These are phyloP conservation scores for Artemisia argyi DNA, from an alignment of 129 eudicot genomes.

Conservation along the genomic window DNA sequence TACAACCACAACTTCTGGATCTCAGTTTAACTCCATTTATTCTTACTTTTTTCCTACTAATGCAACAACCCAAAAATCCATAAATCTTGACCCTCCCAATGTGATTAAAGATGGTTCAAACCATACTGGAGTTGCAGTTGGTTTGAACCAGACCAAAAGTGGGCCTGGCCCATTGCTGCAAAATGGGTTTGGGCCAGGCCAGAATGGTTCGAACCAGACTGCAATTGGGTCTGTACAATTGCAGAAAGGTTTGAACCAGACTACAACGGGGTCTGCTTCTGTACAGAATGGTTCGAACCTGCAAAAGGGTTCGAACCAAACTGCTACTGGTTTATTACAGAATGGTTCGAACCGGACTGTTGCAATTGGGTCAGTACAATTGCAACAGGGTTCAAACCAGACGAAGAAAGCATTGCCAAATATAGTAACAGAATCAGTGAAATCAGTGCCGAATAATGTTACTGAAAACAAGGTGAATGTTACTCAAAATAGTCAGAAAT, in stretches of 20 bases:
- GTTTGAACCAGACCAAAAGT: conserved; percentile 22
- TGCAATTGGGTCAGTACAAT: conserved; percentile 7
- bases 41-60: conserved; percentile 61
- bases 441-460: conserved; percentile 25
- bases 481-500: conserved; percentile 4
- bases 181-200: too few species aligned
- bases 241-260: too few species aligned
- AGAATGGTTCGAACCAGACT: too few species aligned
- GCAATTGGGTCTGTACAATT: too few species aligned
- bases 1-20: conserved; percentile 22
- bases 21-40: conserved; percentile 50
- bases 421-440: conserved; percentile 15
- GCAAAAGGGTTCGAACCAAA: neutral
- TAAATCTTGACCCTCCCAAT: conserved; percentile 25
- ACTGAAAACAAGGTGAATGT: conserved; percentile 24
- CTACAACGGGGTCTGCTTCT: too few species aligned
- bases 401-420: conserved; percentile 5
- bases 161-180: too few species aligned
- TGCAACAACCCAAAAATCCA: conserved; percentile 40
- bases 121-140: too few species aligned
- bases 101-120: conserved; percentile 15
- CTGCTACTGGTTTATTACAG: too few species aligned
- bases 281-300: neutral
- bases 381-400: conserved; percentile 15
- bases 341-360: conserved; percentile 10